These are phyloP conservation scores for Tolypocladium amazonense DNA, from an alignment of 2,329 filamentous ascomycete species.

Conservation along the genomic window DNA sequence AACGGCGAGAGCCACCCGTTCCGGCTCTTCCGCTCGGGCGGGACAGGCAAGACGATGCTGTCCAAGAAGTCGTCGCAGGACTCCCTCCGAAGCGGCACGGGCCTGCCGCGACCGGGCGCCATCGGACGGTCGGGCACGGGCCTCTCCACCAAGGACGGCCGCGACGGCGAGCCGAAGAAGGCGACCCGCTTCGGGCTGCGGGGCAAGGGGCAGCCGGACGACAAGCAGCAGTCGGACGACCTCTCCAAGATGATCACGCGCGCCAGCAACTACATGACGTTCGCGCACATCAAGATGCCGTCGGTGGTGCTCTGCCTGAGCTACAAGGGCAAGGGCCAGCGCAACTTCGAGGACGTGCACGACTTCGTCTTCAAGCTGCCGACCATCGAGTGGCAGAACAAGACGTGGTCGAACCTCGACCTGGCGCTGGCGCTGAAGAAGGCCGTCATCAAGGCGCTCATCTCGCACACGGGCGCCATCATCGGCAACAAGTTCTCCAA, in stretches of 20 bases:
- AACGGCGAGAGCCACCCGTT: conserved; percentile 39
- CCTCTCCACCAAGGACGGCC: conserved; percentile 26
- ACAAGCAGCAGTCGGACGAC: conserved; percentile 62
- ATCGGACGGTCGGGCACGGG: conserved; percentile 36
- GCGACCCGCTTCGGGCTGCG: conserved; percentile 45
- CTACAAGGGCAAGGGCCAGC: conserved; percentile 92
- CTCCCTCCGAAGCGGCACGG: conserved; percentile 33
- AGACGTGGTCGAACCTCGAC: conserved; percentile 97
- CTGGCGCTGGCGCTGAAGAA: conserved; percentile 87
- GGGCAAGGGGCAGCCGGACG: conserved; percentile 53
- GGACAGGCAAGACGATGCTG: conserved; percentile 29
- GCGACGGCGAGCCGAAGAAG: conserved; percentile 32
- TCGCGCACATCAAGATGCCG: conserved; percentile 89
- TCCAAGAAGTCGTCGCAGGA: conserved; percentile 46
- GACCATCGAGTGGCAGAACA: conserved; percentile 91
- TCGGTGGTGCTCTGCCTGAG: conserved; percentile 91
- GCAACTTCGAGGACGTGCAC: conserved; percentile 93
- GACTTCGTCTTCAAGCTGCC: conserved; percentile 96
- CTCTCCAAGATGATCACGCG: conserved; percentile 93
- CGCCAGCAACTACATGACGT: conserved; percentile 94
- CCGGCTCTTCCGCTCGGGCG: conserved; percentile 37
- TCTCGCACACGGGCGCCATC: conserved; percentile 91
- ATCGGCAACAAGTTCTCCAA: conserved; percentile 95
- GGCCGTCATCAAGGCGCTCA: conserved; percentile 84
- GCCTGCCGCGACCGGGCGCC: conserved; percentile 27